Conservation (phyloP, 805 yeast genomes). For the Yamadazyma olivae region DNA sequence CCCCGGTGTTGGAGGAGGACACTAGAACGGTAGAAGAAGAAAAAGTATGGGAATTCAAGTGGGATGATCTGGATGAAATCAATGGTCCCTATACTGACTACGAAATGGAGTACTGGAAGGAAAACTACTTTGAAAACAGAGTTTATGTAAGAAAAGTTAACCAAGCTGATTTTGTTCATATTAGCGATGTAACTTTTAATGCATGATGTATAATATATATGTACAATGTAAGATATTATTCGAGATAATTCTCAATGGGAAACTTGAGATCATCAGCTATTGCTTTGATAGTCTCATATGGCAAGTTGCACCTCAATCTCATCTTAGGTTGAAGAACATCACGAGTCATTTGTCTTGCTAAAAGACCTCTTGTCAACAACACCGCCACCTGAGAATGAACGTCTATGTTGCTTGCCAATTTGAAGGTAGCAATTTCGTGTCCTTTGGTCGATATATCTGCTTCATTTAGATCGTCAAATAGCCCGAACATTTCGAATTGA, state of each 20-base stretch:
- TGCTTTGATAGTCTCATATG: constrained; percentile 60
- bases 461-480: constrained; percentile 29
- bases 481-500: constrained; percentile 18
- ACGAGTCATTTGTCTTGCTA: constrained; percentile 38
- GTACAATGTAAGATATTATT: background rate
- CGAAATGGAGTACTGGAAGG: constrained; percentile 57
- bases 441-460: constrained; percentile 28
- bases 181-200: constrained; percentile 18
- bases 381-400: constrained; percentile 60
- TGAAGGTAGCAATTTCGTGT: constrained; percentile 31
- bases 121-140: constrained; percentile 44
- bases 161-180: constrained; percentile 20
- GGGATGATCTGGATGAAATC: constrained; percentile 37
- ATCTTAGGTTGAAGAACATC: constrained; percentile 66
- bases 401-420: constrained; percentile 43
- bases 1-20: constrained; percentile 10
- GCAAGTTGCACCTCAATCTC: constrained; percentile 75
- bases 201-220: background rate
- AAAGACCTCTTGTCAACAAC: constrained; percentile 50
- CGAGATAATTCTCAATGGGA: constrained; percentile 61
- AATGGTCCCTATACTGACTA: constrained; percentile 49
- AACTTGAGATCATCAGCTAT: constrained; percentile 65
- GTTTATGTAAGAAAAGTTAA: constrained; percentile 40
- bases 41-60: constrained; percentile 37
- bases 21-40: constrained; percentile 25